phyloP scores from a whole-genome alignment of 2,329 filamentous ascomycete genomes.

The Incumbomyces delicatus region DNA sequence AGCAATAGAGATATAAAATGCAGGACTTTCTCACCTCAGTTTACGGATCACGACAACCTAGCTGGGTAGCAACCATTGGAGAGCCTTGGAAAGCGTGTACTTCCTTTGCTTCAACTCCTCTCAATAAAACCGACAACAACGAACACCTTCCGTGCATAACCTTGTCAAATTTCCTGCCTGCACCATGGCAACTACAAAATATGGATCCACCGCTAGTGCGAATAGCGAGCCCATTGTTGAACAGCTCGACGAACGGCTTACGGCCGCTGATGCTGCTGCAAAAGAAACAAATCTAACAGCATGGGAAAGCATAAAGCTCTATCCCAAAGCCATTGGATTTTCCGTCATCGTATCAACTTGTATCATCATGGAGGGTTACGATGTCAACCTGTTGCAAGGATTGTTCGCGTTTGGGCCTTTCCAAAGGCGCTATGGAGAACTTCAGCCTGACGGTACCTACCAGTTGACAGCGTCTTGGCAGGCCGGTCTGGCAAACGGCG shows the following conservation, averaged over 20 bases:
- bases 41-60: no score
- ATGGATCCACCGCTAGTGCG: no score
- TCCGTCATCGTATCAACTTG: slow-evolving; percentile 79
- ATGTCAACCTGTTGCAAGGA: slow-evolving; percentile 50
- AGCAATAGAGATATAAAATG: no score
- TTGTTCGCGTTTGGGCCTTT: slow-evolving; percentile 23
- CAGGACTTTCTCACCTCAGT: no score
- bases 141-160: no score
- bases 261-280: slow-evolving; percentile 25
- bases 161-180: no score
- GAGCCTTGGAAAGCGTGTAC: no score
- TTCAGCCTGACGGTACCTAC: slow-evolving; percentile 17
- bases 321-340: slow-evolving; percentile 80
- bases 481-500: slow-evolving; percentile 23
- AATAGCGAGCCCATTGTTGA: no score
- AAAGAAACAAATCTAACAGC: slow-evolving; percentile 59
- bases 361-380: slow-evolving; percentile 68
- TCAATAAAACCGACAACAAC: no score
- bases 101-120: no score
- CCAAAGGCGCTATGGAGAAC: slow-evolving; percentile 24
- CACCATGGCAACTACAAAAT: no score
- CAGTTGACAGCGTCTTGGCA: slow-evolving; percentile 26
- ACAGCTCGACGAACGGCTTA: not conserved
- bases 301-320: slow-evolving; percentile 65
- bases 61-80: no score